phyloP scores from a whole-genome alignment of 768 basidiomycete genomes.

The Leccinum disarticulatum region DNA sequence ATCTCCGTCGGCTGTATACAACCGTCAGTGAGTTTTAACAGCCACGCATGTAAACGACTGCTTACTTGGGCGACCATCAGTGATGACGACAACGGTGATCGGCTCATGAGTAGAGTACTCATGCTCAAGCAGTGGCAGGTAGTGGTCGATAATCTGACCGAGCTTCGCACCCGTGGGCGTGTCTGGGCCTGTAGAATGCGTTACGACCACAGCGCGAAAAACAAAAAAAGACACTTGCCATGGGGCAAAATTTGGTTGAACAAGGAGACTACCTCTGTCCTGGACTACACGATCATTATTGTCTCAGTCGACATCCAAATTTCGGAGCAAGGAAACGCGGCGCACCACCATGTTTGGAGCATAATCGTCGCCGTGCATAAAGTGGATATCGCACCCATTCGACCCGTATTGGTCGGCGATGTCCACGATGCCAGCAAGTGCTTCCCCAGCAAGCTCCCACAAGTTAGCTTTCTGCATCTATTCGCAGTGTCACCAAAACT shows the following conservation, averaged over 20 bases:
- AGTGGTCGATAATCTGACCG: constrained; percentile 36
- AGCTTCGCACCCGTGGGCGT: constrained; percentile 41
- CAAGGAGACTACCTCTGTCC: constrained; percentile 20
- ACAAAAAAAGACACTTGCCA: constrained; percentile 13
- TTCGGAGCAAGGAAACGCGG: not conserved
- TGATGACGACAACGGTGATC: constrained; percentile 37
- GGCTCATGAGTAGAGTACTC: constrained; percentile 35
- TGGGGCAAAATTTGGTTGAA: constrained; percentile 26
- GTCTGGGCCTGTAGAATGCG: constrained; percentile 26
- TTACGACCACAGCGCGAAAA: not conserved
- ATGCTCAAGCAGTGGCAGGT: constrained; percentile 34
- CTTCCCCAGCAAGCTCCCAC: constrained; percentile 41
- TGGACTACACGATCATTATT: constrained; percentile 16
- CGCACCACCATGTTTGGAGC: constrained; percentile 28
- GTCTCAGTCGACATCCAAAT: not conserved
- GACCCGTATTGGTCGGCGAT: constrained; percentile 37
- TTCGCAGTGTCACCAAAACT: not conserved
- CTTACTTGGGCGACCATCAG: constrained; percentile 42
- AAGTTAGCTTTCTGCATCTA: constrained; percentile 41
- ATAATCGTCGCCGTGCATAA: constrained; percentile 38
- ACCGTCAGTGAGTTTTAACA: not conserved
- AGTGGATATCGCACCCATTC: constrained; percentile 43
- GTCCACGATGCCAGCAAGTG: constrained; percentile 41
- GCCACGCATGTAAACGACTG: constrained; percentile 1
- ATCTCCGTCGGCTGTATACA: constrained; percentile 26